phyloP scores from a whole-genome alignment of 2,329 filamentous ascomycete genomes.

The Phialemoniopsis sp. region DNA sequence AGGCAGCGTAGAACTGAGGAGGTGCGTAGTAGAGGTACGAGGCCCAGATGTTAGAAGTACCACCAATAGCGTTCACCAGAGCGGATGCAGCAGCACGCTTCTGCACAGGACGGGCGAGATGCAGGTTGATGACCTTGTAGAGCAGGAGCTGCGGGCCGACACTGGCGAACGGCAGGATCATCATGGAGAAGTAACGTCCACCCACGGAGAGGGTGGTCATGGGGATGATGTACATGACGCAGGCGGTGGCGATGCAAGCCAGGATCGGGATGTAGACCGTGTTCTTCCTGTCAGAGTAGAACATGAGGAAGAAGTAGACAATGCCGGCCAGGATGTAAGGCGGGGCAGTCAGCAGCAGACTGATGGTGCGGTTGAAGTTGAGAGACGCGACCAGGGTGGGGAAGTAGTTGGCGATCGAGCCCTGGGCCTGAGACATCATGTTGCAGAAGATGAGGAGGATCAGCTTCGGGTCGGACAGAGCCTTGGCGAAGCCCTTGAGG shows the following conservation, averaged over 20 bases:
- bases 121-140: slow-evolving; percentile 26
- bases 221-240: slow-evolving; percentile 29
- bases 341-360: slow-evolving; percentile 39
- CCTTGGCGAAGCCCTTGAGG: slow-evolving; percentile 18
- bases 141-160: slow-evolving; percentile 33
- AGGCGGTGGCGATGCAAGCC: slow-evolving; percentile 23
- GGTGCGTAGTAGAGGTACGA: slow-evolving; percentile 23
- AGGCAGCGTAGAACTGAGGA: slow-evolving; percentile 15
- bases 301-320: slow-evolving; percentile 29
- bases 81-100: slow-evolving; percentile 36
- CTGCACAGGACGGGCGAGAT: slow-evolving; percentile 29
- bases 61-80: slow-evolving; percentile 31
- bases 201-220: slow-evolving; percentile 28
- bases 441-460: slow-evolving; percentile 30
- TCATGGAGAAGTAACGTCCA: slow-evolving; percentile 36
- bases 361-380: slow-evolving; percentile 28
- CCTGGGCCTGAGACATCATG: slow-evolving; percentile 31
- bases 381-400: slow-evolving; percentile 25
- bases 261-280: slow-evolving; percentile 28
- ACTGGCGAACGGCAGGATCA: slow-evolving; percentile 32
- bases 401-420: slow-evolving; percentile 23
- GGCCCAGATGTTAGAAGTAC: slow-evolving; percentile 26
- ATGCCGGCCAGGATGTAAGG: slow-evolving; percentile 36
- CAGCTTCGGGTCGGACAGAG: slow-evolving; percentile 28
- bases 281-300: slow-evolving; percentile 25